phyloP scores from a whole-genome alignment of 805 yeast genomes.

The Nakazawaea sp. region DNA sequence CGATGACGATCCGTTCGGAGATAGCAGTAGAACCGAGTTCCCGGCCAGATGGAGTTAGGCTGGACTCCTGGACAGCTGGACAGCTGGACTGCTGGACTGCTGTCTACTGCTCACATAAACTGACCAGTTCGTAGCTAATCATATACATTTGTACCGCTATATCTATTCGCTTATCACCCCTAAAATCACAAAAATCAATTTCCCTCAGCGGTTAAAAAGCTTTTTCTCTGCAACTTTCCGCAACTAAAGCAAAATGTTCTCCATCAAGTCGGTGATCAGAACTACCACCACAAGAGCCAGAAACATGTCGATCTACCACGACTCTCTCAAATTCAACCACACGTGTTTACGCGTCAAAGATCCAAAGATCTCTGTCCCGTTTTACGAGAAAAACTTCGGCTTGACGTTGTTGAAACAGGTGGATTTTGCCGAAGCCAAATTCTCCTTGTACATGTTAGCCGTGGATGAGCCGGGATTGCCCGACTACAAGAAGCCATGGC shows the following conservation, averaged over 20 bases:
- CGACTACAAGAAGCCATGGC: conserved; percentile 20
- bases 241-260: too few relatives aligned
- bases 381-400: conserved; percentile 71
- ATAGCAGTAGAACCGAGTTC: conserved; percentile 24
- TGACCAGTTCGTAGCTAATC: too few relatives aligned
- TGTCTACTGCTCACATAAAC: too few relatives aligned
- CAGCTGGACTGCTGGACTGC: too few relatives aligned
- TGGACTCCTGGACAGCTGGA: too few relatives aligned
- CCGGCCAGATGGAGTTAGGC: conserved; percentile 8
- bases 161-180: too few relatives aligned
- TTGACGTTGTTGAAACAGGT: conserved; percentile 51
- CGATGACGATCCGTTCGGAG: conserved; percentile 47
- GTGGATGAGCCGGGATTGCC: conserved; percentile 37
- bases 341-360: conserved; percentile 79
- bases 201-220: too few relatives aligned
- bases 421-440: conserved; percentile 48
- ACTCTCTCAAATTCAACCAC: conserved; percentile 47
- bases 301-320: conserved; percentile 8
- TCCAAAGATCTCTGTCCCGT: conserved; percentile 63
- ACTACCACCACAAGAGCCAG: too few relatives aligned
- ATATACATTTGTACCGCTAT: too few relatives aligned
- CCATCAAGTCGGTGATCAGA: too few relatives aligned
- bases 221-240: too few relatives aligned
- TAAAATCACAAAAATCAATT: too few relatives aligned
- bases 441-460: conserved; percentile 65